Evolutionary conservation across 1,139 yeast species (phyloP).

Genomic region (Sugiyamaella castrensis): DNA sequence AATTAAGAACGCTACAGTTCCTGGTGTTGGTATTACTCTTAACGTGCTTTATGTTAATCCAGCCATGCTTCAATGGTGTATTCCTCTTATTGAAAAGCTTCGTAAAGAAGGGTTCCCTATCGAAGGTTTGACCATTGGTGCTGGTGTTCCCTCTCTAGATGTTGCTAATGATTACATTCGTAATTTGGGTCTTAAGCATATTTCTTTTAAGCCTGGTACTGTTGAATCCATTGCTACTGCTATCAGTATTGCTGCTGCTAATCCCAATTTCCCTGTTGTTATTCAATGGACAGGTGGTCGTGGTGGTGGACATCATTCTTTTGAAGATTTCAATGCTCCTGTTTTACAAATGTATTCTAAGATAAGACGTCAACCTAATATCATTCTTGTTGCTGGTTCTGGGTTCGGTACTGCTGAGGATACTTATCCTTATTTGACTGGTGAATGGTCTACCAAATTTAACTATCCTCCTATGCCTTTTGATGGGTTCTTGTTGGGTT

Average conservation of each 20-base stretch:
- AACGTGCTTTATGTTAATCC: constrained; percentile 96
- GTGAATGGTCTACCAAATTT: constrained; percentile 84
- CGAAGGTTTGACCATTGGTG: constrained; percentile 95
- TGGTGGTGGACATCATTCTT: constrained; percentile 99
- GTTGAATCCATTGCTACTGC: constrained; percentile 86
- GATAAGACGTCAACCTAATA: constrained; percentile 88
- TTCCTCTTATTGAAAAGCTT: constrained; percentile 85
- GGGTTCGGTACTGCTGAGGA: constrained; percentile 98
- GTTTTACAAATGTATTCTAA: constrained; percentile 91
- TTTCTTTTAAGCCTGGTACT: constrained; percentile 97
- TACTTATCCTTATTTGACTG: constrained; percentile 95
- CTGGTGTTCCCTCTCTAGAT: constrained; percentile 98
- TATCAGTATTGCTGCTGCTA: constrained; percentile 88
- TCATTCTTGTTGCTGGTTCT: constrained; percentile 91
- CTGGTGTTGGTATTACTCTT: constrained; percentile 88
- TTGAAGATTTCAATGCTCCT: constrained; percentile 98
- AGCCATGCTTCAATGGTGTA: constrained; percentile 97
- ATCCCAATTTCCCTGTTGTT: constrained; percentile 93
- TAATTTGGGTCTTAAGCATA: constrained; percentile 86
- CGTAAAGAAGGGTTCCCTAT: constrained; percentile 93
- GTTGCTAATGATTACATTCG: constrained; percentile 96
- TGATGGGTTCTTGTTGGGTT: constrained; percentile 95
- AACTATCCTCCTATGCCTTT: constrained; percentile 98
- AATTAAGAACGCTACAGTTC: constrained; percentile 53
- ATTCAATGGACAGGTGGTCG: constrained; percentile 99